Evolutionary conservation across 148 eudicot genomes (phyloP), one percentile per base, ranked within the genome.

Genomic region (Hydrangea macrophylla): DNA sequence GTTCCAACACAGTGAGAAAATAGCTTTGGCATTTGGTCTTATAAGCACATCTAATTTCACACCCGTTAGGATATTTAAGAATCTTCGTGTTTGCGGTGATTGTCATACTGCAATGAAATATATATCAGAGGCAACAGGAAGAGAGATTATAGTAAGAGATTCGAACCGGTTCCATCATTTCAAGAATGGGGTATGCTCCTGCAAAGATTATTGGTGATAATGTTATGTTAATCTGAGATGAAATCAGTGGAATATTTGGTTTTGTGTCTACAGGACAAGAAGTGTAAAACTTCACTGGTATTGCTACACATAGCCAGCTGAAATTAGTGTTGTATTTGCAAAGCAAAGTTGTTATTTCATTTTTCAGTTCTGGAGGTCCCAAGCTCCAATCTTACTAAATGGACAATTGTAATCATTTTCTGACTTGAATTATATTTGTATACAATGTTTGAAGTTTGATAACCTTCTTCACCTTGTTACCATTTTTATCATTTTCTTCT

Each of bases 1-100:
- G 76, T 68, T 82, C 32, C 95, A 86, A 39, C 91, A 89, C 62
- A 86, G 89, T 53, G 91, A 86, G 81, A 89, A 86, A 68, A 69
- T 89, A 42, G 96, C 89, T 18, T 83, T 89, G 64, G 89, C 88
- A 17, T 89, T 80, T 76, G 91, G 87, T 55, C 91, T 89, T 57
- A 79, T 89, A 64, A 84, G 87, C 77, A 80, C 78, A 8, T 70
- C 76, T 8, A 76, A 67, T 4, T 39, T 75, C 1, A 89, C 82
- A 68, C 80, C 89, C 5, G 79, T 89, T 15, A 75, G 82, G 59
- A 71, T 88, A 12, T 88, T 88, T 62, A 88, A 83, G 73, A 82
- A 83, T 69, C 79, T 88, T 25, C 71, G 86, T 15, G 82, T 83
- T 0, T 85, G 90, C 69, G 80, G 75, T 70, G 92, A 87, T 76